phyloP scores from a whole-genome alignment of 495 filamentous ascomycete species.

The Neurospora sp. region DNA sequence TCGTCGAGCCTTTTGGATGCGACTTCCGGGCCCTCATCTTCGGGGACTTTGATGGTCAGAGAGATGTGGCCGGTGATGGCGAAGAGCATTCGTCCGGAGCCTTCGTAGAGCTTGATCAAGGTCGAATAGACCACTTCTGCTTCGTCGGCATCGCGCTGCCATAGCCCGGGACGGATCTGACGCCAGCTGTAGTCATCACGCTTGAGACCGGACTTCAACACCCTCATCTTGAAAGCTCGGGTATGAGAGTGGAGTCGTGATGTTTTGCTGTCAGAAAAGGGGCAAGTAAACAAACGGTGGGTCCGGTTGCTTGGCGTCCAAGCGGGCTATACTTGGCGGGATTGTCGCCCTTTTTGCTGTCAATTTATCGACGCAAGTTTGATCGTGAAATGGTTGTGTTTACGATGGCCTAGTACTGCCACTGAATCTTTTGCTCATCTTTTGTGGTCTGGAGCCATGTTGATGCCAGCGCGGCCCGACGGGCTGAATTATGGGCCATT shows the following conservation, averaged over 20 bases:
- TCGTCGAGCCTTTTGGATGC: constrained; percentile 9
- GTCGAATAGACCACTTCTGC: constrained; percentile 32
- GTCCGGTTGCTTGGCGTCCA: neutral
- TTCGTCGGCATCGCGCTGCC: constrained; percentile 37
- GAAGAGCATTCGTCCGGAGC: constrained; percentile 31
- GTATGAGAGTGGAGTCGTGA: neutral
- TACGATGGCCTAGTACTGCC: no score
- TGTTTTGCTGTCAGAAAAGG: neutral
- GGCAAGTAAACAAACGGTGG: neutral
- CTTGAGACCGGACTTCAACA: neutral
- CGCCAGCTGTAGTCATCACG: constrained; percentile 11
- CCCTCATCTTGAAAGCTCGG: neutral
- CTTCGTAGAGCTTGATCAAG: constrained; percentile 25
- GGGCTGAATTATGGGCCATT: neutral
- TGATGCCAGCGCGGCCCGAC: neutral
- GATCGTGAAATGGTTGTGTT: no score
- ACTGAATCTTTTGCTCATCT: neutral
- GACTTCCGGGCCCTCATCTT: neutral
- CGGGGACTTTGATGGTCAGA: constrained; percentile 1
- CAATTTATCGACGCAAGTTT: neutral
- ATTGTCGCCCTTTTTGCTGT: neutral
- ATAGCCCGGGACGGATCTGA: constrained; percentile 14
- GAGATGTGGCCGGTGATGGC: constrained; percentile 26
- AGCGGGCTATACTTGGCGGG: neutral
- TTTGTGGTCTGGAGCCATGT: neutral